Conservation (phyloP, 768 basidiomycete genomes). For the Paxillus involutus region DNA sequence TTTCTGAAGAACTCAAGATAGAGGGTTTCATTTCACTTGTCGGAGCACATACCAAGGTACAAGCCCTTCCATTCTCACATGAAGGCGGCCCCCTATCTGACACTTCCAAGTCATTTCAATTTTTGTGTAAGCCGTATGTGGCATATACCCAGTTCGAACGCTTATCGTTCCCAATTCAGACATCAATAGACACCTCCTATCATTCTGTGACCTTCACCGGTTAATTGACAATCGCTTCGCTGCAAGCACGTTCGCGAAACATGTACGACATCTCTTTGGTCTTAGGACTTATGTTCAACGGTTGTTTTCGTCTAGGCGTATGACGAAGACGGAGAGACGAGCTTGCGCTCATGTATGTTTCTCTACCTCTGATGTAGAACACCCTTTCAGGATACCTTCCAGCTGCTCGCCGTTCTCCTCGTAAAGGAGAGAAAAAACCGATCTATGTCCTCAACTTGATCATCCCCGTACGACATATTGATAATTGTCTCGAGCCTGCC, state of each 20-base stretch:
- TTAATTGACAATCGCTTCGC: slow-evolving; percentile 65
- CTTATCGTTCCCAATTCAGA: slow-evolving; percentile 42
- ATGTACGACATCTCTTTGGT: slow-evolving; percentile 42
- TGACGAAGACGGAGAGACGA: slow-evolving; percentile 60
- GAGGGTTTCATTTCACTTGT: slow-evolving; percentile 85
- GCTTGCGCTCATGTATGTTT: slow-evolving; percentile 20
- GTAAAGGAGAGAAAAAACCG: slow-evolving; percentile 75
- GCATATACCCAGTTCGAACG: not conserved
- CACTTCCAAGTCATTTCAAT: slow-evolving; percentile 72
- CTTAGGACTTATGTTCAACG: slow-evolving; percentile 4
- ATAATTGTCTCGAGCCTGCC: slow-evolving; percentile 79
- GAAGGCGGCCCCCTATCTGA: slow-evolving; percentile 18
- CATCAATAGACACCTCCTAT: slow-evolving; percentile 75
- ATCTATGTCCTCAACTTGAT: slow-evolving; percentile 81
- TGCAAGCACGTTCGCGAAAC: slow-evolving; percentile 70
- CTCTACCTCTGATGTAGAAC: slow-evolving; percentile 9
- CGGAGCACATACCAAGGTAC: slow-evolving; percentile 72
- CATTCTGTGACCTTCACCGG: slow-evolving; percentile 64
- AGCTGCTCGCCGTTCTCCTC: slow-evolving; percentile 72
- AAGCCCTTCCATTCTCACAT: slow-evolving; percentile 14
- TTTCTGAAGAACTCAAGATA: slow-evolving; percentile 51
- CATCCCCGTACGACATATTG: slow-evolving; percentile 64
- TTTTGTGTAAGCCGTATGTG: slow-evolving; percentile 61
- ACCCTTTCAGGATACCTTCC: slow-evolving; percentile 7
- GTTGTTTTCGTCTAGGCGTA: slow-evolving; percentile 50